A percentile compares a stretch with the other conserved stretches of the same genome.
Evolutionary conservation across 148 eudicot genomes (phyloP).

Genomic region (Cornus suecica): DNA sequence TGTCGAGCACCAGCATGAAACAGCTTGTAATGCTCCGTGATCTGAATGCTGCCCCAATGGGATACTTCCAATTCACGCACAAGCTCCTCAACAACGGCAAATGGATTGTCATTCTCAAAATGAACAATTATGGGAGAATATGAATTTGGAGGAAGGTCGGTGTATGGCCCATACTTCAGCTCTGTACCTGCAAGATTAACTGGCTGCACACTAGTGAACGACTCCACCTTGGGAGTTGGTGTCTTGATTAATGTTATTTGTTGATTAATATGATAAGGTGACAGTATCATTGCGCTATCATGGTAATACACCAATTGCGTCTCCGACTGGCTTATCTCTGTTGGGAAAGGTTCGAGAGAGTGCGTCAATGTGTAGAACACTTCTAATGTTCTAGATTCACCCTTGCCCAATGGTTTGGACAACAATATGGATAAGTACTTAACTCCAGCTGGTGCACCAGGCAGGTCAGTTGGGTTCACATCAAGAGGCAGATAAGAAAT

Average conservation of each 20-base stretch:
- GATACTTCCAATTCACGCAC: constrained; percentile 91
- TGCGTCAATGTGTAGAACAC: constrained; percentile 71
- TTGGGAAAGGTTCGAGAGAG: constrained; percentile 94
- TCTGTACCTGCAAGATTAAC: constrained; percentile 61
- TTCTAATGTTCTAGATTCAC: constrained; percentile 68
- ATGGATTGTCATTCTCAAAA: constrained; percentile 88
- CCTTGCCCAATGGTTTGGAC: constrained; percentile 47
- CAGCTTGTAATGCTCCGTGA: constrained; percentile 75
- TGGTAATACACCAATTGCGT: constrained; percentile 90
- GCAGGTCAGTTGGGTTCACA: constrained; percentile 59
- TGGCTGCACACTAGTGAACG: constrained; percentile 79
- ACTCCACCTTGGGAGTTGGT: constrained; percentile 76
- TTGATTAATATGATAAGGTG: constrained; percentile 71
- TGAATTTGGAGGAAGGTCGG: constrained; percentile 54
- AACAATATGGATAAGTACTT: constrained; percentile 58
- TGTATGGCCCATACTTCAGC: constrained; percentile 89
- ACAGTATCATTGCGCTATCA: constrained; percentile 82
- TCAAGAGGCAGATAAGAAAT: constrained; percentile 65
- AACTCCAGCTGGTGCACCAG: constrained; percentile 76
- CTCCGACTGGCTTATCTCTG: constrained; percentile 87
- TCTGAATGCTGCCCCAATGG: constrained; percentile 93
- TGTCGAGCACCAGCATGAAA: constrained; percentile 91
- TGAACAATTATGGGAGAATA: constrained; percentile 74
- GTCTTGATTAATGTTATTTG: constrained; percentile 72
- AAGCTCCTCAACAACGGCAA: constrained; percentile 97